A percentile compares a stretch with the other conserved stretches of the same genome.
Conservation (phyloP, 768 basidiomycete genomes). For the Suillus placidus region DNA sequence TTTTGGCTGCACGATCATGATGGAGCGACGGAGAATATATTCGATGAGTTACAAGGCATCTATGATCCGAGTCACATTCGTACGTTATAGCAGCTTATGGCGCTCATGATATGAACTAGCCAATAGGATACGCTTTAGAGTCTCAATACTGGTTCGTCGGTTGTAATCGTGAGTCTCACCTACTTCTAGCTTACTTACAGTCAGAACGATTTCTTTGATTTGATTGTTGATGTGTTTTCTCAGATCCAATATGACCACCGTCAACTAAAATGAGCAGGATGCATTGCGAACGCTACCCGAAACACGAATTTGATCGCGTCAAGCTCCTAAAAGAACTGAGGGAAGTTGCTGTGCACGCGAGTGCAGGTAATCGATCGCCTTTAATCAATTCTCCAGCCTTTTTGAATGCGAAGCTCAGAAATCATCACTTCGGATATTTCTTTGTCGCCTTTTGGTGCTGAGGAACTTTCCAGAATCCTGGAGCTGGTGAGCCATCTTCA, state of each 20-base stretch:
- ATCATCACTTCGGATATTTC: conserved; percentile 12
- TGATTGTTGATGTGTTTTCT: neutral
- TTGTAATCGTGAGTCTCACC: neutral
- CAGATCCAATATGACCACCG: neutral
- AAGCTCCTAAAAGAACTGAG: conserved; percentile 10
- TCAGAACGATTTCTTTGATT: neutral
- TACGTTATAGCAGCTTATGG: conserved; percentile 23
- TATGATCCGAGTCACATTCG: conserved; percentile 42
- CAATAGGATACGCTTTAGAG: conserved; percentile 22
- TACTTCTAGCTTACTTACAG: neutral
- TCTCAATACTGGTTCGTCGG: conserved; percentile 26
- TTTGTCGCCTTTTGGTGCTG: conserved; percentile 14
- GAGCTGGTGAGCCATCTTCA: conserved; percentile 14
- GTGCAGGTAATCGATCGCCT: conserved; percentile 21
- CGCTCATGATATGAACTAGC: neutral
- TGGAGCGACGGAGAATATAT: conserved; percentile 25
- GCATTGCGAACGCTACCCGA: conserved; percentile 13
- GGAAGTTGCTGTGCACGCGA: conserved; percentile 12
- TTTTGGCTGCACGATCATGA: conserved; percentile 51
- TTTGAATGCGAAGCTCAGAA: conserved; percentile 11
- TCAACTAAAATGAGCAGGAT: conserved; percentile 4
- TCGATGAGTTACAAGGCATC: conserved; percentile 42
- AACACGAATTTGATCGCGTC: neutral
- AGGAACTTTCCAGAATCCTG: conserved; percentile 10
- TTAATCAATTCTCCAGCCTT: neutral